Conservation (phyloP, 1,139 yeast species). For the Candida anutae region DNA sequence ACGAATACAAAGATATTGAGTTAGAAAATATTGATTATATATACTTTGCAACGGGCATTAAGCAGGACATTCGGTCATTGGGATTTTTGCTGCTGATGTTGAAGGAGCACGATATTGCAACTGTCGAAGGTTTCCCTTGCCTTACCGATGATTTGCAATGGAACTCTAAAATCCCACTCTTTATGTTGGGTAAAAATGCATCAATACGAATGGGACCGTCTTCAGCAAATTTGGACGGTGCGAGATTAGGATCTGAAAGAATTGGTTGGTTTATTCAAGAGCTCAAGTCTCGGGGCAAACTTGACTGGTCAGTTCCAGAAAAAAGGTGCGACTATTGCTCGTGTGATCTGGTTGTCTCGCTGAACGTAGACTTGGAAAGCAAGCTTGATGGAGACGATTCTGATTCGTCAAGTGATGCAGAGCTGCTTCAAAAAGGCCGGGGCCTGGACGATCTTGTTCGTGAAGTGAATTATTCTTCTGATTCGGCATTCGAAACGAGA, state of each 20-base stretch:
- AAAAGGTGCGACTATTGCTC: constrained; percentile 3
- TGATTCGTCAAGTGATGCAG: background rate
- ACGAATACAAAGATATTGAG: constrained; percentile 4
- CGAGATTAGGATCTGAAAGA: constrained; percentile 40
- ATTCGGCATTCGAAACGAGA: constrained; percentile 7
- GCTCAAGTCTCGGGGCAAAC: constrained; percentile 14
- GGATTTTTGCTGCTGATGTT: constrained; percentile 22
- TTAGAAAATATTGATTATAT: constrained; percentile 24
- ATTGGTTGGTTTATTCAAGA: constrained; percentile 34
- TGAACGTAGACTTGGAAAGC: constrained; percentile 3
- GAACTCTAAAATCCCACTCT: constrained; percentile 32
- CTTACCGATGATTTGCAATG: constrained; percentile 40
- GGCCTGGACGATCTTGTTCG: too few species aligned
- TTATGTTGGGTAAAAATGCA: constrained; percentile 39
- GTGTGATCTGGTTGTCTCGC: constrained; percentile 1
- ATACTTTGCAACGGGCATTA: constrained; percentile 38
- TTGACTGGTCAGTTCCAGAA: constrained; percentile 14
- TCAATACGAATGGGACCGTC: constrained; percentile 40
- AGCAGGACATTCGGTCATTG: constrained; percentile 22
- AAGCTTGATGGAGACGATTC: constrained; percentile 3
- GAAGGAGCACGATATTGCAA: constrained; percentile 19
- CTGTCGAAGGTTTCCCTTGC: constrained; percentile 34
- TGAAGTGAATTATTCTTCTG: too few species aligned
- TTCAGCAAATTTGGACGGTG: constrained; percentile 44
- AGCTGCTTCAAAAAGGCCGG: too few species aligned